These are phyloP conservation scores for Hawksworthiomyces lignivorus DNA, from an alignment of 2,329 filamentous ascomycete genomes.

Conservation along the genomic window DNA sequence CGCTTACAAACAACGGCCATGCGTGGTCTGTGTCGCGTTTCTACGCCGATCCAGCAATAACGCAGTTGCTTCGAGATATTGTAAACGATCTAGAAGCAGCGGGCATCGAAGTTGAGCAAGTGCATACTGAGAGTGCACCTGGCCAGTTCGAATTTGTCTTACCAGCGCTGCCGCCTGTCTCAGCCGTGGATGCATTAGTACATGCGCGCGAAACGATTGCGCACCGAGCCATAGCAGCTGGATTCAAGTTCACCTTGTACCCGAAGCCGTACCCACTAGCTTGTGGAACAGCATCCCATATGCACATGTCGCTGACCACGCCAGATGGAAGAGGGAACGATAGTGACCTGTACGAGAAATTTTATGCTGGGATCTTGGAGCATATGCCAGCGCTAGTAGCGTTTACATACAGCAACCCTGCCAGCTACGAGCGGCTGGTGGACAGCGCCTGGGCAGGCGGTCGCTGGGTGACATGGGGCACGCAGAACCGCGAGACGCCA, in stretches of 20 bases:
- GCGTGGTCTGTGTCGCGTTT: conserved; percentile 62
- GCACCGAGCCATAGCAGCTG: conserved; percentile 53
- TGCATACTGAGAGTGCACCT: conserved; percentile 65
- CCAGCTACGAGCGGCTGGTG: conserved; percentile 60
- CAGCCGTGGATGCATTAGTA: conserved; percentile 64
- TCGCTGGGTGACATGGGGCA: conserved; percentile 72
- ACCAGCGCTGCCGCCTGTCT: conserved; percentile 51
- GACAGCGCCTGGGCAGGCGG: conserved; percentile 74
- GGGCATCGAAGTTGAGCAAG: conserved; percentile 61
- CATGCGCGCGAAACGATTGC: conserved; percentile 64
- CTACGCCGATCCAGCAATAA: conserved; percentile 49
- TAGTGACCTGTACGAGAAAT: conserved; percentile 44
- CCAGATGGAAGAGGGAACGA: conserved; percentile 20
- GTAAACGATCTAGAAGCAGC: conserved; percentile 50
- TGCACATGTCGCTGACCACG: conserved; percentile 59
- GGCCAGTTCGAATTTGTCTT: conserved; percentile 76
- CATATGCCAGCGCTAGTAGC: conserved; percentile 61
- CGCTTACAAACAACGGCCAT: conserved; percentile 54
- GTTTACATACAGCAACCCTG: conserved; percentile 57
- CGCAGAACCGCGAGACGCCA: conserved; percentile 70
- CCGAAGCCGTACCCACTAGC: conserved; percentile 56
- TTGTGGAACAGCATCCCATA: conserved; percentile 60
- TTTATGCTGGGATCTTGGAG: conserved; percentile 64
- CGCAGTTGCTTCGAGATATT: conserved; percentile 58
- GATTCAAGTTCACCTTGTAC: conserved; percentile 62